Conservation (phyloP, 352 stramenopile species). For the Plasmopara muralis region DNA sequence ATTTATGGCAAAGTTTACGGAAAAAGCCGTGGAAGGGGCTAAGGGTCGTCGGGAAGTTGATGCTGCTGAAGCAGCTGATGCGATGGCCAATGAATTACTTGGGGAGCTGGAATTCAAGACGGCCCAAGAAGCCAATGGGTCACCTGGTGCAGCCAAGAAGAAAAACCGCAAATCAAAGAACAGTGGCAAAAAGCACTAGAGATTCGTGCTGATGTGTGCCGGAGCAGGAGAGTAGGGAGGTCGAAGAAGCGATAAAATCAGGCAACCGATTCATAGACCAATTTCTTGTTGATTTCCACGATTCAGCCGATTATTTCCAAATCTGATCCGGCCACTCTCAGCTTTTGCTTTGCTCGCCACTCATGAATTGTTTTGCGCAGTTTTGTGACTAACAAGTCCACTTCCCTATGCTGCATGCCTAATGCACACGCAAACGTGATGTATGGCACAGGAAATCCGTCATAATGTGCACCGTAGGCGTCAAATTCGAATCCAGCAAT, state of each 20-base stretch:
- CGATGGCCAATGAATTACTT: conserved; percentile 65
- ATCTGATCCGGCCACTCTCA: neutral
- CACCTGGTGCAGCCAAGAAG: conserved; percentile 40
- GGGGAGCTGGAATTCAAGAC: conserved; percentile 74
- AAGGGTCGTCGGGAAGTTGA: conserved; percentile 77
- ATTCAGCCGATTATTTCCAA: too few relatives aligned
- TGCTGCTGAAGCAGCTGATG: conserved; percentile 64
- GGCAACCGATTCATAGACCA: conserved; percentile 28
- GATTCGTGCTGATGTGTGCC: neutral
- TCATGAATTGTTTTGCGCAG: conserved; percentile 90
- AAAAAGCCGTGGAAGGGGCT: conserved; percentile 80
- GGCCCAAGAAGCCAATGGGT: conserved; percentile 22
- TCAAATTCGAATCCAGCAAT: conserved; percentile 88
- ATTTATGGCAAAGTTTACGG: conserved; percentile 84
- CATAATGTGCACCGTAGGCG: conserved; percentile 90
- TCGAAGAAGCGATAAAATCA: conserved; percentile 20
- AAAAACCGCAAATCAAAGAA: conserved; percentile 62
- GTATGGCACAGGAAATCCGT: conserved; percentile 89
- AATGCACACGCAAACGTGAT: conserved; percentile 96
- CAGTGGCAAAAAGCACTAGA: conserved; percentile 65
- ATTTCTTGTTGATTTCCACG: conserved; percentile 5
- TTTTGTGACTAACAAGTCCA: conserved; percentile 89
- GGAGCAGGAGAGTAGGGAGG: conserved; percentile 6
- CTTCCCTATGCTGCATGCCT: conserved; percentile 87
- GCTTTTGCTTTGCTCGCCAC: conserved; percentile 45